Percentiles rank a stretch among this genome's conserved stretches.
phyloP scores from a whole-genome alignment of 805 yeast genomes.

The Teunomyces gatunensis region DNA sequence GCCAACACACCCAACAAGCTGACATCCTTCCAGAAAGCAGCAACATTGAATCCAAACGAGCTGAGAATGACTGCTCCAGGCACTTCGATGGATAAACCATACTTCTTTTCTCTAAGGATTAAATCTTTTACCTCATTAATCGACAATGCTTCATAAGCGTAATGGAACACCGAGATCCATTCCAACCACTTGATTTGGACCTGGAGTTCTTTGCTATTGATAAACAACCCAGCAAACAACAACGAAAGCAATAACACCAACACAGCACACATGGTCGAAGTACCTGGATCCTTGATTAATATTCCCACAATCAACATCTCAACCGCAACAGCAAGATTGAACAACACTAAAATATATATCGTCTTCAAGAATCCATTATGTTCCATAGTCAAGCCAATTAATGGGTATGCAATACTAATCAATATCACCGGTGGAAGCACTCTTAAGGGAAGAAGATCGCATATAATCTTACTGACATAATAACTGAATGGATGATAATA shows the following conservation, averaged over 20 bases:
- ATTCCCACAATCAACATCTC: conserved; percentile 88
- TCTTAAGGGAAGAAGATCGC: conserved; percentile 91
- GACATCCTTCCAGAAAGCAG: conserved; percentile 69
- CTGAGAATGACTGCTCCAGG: conserved; percentile 97
- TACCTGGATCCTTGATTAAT: conserved; percentile 81
- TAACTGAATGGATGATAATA: conserved; percentile 88
- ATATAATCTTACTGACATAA: conserved; percentile 77
- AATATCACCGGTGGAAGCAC: conserved; percentile 88
- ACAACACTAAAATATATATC: conserved; percentile 66
- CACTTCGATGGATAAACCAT: conserved; percentile 89
- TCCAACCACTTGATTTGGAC: conserved; percentile 68
- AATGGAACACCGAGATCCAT: conserved; percentile 87
- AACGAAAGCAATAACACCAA: conserved; percentile 79
- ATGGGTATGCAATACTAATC: conserved; percentile 79
- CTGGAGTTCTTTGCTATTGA: conserved; percentile 66
- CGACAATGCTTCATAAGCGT: conserved; percentile 89
- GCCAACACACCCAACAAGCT: conserved; percentile 57
- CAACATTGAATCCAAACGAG: conserved; percentile 90
- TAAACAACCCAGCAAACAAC: conserved; percentile 89
- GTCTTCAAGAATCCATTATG: conserved; percentile 72
- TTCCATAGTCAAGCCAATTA: conserved; percentile 82
- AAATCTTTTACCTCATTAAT: conserved; percentile 91
- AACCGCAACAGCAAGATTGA: conserved; percentile 82
- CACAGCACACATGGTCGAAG: conserved; percentile 87
- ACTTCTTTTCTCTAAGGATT: conserved; percentile 81